These are phyloP conservation scores for Iris pallida DNA, from an alignment of 116 monocot genomes.

Conservation along the genomic window DNA sequence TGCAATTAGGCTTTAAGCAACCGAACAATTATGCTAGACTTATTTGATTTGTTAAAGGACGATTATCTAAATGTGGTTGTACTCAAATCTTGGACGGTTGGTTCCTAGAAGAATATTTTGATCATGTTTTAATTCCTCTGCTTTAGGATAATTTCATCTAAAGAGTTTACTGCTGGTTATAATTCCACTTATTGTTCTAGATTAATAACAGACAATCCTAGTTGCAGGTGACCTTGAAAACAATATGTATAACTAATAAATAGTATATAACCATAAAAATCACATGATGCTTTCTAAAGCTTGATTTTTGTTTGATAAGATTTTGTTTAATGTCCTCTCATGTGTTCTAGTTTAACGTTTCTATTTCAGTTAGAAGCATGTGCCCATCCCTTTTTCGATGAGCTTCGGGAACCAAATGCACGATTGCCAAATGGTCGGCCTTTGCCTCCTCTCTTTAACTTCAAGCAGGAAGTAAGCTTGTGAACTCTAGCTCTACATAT, in stretches of 20 bases:
- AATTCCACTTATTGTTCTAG: not conserved
- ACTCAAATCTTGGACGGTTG: no score
- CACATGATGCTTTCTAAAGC: not conserved
- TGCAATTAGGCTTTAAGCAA: no score
- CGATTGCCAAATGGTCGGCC: slow-evolving; percentile 50
- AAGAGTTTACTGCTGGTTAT: not conserved
- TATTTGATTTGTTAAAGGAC: not conserved
- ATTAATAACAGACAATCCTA: not conserved
- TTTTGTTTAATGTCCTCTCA: not conserved
- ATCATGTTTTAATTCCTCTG: no score
- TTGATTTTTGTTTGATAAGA: not conserved
- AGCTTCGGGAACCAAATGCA: slow-evolving; percentile 53
- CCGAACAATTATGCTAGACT: no score
- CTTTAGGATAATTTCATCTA: no score
- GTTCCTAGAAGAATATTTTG: no score
- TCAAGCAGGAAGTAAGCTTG: slow-evolving; percentile 55
- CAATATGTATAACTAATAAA: not conserved
- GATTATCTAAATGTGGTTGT: not conserved
- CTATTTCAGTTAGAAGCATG: slow-evolving; percentile 53
- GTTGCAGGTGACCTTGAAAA: not conserved
- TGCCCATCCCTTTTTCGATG: slow-evolving; percentile 62
- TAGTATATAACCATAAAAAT: not conserved
- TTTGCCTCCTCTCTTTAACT: slow-evolving; percentile 57
- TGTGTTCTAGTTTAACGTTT: not conserved
- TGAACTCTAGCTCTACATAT: no score